phyloP scores from a whole-genome alignment of 2,329 filamentous ascomycete species.

The Sclerotinia borealis region DNA sequence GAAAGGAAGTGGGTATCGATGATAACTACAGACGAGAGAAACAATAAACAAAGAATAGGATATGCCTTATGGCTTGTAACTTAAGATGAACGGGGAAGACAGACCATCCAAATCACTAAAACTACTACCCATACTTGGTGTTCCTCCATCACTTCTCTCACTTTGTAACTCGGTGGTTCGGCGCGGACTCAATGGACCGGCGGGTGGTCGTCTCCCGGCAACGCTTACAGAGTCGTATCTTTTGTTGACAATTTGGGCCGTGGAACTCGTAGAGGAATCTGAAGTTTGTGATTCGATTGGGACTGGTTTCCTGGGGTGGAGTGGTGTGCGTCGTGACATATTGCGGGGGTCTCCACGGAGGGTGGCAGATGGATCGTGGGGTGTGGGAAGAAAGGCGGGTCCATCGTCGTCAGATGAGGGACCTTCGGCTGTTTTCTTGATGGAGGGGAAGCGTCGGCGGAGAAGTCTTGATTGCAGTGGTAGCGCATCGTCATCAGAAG shows the following conservation, averaged over 20 bases:
- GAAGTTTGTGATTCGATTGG: slow-evolving; percentile 40
- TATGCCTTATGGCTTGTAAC: background rate
- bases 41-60: background rate
- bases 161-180: slow-evolving; percentile 53
- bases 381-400: slow-evolving; percentile 24
- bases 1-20: background rate
- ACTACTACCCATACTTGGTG: slow-evolving; percentile 76
- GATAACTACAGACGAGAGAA: background rate
- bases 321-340: slow-evolving; percentile 12
- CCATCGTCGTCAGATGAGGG: slow-evolving; percentile 28
- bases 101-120: slow-evolving; percentile 78
- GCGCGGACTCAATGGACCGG: slow-evolving; percentile 50
- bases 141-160: slow-evolving; percentile 61
- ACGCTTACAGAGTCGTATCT: background rate
- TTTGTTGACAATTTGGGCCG: slow-evolving; percentile 20
- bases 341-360: slow-evolving; percentile 26
- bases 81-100: slow-evolving; percentile 12
- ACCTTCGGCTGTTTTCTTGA: slow-evolving; percentile 26
- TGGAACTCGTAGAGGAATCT: slow-evolving; percentile 55
- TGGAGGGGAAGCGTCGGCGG: slow-evolving; percentile 25
- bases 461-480: slow-evolving; percentile 29
- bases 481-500: slow-evolving; percentile 22
- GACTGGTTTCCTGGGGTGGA: slow-evolving; percentile 19
- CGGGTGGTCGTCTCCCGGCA: slow-evolving; percentile 13
- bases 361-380: slow-evolving; percentile 29